Conservation (phyloP, 139 green algal genomes). For the Haematococcus lacustris region DNA sequence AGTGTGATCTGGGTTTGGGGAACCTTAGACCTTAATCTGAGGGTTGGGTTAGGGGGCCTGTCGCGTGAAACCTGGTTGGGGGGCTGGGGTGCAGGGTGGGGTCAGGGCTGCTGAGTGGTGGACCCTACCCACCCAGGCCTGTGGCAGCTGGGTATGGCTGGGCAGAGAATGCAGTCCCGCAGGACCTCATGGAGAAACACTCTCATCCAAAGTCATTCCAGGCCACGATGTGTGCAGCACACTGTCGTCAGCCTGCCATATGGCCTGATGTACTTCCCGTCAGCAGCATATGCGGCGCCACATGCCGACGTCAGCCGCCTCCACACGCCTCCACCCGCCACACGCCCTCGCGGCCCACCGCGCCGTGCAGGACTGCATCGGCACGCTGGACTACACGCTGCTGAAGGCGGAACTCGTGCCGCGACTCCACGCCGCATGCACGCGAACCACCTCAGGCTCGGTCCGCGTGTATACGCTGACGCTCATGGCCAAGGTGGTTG, state of each 20-base stretch:
- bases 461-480: constrained; percentile 33
- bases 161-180: background rate
- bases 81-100: no score
- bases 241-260: background rate
- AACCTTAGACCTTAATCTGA: background rate
- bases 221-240: background rate
- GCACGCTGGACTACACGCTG: constrained; percentile 9
- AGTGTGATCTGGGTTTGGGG: background rate
- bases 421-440: constrained; percentile 28
- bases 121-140: background rate
- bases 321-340: background rate
- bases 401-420: constrained; percentile 20
- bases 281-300: background rate
- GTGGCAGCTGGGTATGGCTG: background rate
- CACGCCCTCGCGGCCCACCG: background rate
- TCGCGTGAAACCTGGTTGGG: background rate
- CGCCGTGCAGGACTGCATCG: background rate
- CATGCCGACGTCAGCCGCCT: background rate
- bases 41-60: background rate
- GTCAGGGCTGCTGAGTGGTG: background rate
- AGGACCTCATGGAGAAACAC: background rate
- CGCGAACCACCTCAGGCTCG: constrained; percentile 50
- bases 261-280: background rate
- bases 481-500: constrained; percentile 35
- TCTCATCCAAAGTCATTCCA: background rate